A percentile compares a stretch with the other conserved stretches of the same genome.
Evolutionary conservation across 2,329 filamentous ascomycete species (phyloP).

Genomic region (Phialemoniopsis sp.): DNA sequence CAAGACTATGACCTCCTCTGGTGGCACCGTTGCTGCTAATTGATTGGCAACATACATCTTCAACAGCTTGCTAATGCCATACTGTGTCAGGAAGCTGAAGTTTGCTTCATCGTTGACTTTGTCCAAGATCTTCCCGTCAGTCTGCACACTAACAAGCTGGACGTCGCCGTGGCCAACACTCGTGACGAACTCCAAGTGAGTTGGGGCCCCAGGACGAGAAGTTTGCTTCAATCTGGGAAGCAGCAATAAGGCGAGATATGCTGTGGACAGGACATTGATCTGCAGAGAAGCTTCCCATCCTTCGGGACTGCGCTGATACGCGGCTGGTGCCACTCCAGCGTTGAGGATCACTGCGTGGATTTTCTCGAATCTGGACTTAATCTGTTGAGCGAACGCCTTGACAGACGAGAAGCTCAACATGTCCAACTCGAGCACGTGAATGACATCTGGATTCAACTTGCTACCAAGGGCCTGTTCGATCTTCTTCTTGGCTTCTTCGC

Average conservation of each 20-base stretch:
- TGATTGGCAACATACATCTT: constrained; percentile 1
- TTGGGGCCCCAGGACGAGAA: constrained; percentile 30
- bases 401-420: constrained; percentile 1
- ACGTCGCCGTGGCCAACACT: constrained; percentile 3
- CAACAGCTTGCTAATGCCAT: constrained; percentile 7
- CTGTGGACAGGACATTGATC: constrained; percentile 37
- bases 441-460: too few relatives aligned
- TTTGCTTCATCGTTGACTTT: constrained; percentile 2
- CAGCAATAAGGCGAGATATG: constrained; percentile 31
- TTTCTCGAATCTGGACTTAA: neutral
- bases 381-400: constrained; percentile 6
- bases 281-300: constrained; percentile 32
- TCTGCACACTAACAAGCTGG: neutral
- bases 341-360: constrained; percentile 6
- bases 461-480: constrained; percentile 23
- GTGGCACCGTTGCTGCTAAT: neutral
- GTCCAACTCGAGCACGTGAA: constrained; percentile 1
- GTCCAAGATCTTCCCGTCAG: constrained; percentile 2
- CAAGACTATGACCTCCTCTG: constrained; percentile 8
- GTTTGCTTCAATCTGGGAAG: constrained; percentile 29
- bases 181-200: constrained; percentile 22
- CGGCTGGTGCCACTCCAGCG: constrained; percentile 1
- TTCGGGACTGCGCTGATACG: constrained; percentile 14
- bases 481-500: constrained; percentile 30
- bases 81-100: neutral